A percentile compares a stretch with the other conserved stretches of the same genome.
These are phyloP conservation scores for Dorcoceras hygrometricum DNA, from an alignment of 257 asterid species.

Conservation along the genomic window DNA sequence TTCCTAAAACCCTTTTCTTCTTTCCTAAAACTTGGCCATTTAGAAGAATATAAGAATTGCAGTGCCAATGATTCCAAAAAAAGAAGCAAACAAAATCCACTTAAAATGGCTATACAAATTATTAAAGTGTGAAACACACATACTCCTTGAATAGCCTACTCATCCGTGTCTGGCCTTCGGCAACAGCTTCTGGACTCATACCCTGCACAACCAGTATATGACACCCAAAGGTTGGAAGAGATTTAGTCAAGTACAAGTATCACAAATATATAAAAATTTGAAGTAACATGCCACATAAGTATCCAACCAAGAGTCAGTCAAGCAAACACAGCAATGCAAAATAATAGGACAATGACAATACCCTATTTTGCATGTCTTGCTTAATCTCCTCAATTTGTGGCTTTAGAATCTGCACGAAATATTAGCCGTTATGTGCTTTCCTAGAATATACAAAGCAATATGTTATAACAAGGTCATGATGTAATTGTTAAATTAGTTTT, in stretches of 20 bases:
- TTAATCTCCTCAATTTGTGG: not conserved
- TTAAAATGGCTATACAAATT: not conserved
- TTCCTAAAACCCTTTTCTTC: not conserved
- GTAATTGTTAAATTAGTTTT: not conserved
- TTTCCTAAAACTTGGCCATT: not conserved
- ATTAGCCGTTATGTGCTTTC: not conserved
- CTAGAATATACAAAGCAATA: not conserved
- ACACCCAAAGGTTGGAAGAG: not conserved
- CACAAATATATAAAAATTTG: too few relatives aligned
- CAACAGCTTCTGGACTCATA: not conserved
- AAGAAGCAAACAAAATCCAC: not conserved
- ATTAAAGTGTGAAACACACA: too few relatives aligned
- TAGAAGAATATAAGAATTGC: not conserved
- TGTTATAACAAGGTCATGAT: too few relatives aligned
- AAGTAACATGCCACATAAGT: not conserved
- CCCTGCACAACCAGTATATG: not conserved
- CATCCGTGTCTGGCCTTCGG: not conserved
- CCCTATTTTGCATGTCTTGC: not conserved
- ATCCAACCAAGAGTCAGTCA: not conserved
- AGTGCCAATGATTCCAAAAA: not conserved
- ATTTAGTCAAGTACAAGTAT: not conserved
- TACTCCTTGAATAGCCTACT: too few relatives aligned
- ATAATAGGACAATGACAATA: not conserved
- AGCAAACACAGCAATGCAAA: not conserved
- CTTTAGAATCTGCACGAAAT: not conserved